Conservation (phyloP, 805 yeast genomes). For the Gaillardinia entomophila region DNA sequence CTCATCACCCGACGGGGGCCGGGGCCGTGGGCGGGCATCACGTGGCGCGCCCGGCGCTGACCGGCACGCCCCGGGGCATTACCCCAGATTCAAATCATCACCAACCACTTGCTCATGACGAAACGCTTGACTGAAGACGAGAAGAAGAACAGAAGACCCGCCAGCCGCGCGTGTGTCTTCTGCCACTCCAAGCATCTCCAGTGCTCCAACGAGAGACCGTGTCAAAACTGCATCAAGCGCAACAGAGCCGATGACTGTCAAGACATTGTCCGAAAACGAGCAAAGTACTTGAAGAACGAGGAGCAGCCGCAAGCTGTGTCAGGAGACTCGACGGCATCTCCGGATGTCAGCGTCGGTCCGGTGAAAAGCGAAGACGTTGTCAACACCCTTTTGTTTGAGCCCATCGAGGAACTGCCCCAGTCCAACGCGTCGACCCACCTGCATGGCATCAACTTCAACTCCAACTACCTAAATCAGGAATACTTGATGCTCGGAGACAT, state of each 20-base stretch:
- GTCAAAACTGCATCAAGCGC: conserved; percentile 63
- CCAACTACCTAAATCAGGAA: conserved; percentile 45
- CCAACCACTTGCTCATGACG: conserved; percentile 42
- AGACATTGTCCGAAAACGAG: conserved; percentile 53
- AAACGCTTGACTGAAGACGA: conserved; percentile 50
- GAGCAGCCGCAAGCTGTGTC: not conserved
- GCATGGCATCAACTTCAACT: conserved; percentile 18
- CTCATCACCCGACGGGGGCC: too few relatives aligned
- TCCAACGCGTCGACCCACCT: not conserved
- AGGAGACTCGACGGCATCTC: not conserved
- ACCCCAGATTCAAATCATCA: conserved; percentile 13
- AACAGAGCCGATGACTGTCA: conserved; percentile 49
- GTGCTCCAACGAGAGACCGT: conserved; percentile 66
- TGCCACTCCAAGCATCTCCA: conserved; percentile 72
- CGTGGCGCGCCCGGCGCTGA: not conserved
- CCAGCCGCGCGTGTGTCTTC: conserved; percentile 63
- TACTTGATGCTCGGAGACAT: conserved; percentile 49
- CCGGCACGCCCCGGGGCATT: not conserved
- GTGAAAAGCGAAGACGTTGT: too few relatives aligned
- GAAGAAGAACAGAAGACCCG: conserved; percentile 53
- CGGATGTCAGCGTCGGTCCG: not conserved
- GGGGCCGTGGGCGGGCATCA: too few relatives aligned
- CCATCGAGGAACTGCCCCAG: not conserved
- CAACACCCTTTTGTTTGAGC: too few relatives aligned
- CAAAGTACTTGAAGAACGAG: conserved; percentile 26